Conservation (phyloP, 495 filamentous ascomycete species). For the Clohesyomyces aquaticus region DNA sequence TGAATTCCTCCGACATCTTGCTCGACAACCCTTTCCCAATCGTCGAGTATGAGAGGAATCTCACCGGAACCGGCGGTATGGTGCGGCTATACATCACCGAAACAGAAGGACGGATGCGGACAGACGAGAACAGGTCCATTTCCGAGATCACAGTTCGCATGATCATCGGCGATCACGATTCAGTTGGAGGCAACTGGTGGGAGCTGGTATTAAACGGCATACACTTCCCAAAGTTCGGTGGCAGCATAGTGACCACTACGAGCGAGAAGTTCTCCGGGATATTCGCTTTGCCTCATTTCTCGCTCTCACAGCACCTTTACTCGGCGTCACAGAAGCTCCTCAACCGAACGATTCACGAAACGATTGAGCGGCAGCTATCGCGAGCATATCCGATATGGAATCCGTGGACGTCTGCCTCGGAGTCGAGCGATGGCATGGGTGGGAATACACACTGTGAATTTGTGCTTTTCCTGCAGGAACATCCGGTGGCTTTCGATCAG, state of each 20-base stretch:
- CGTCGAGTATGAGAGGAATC: constrained; percentile 41
- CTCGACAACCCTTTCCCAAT: constrained; percentile 38
- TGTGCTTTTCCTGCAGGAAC: constrained; percentile 83
- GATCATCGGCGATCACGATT: constrained; percentile 70
- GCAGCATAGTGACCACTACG: constrained; percentile 79
- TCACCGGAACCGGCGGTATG: constrained; percentile 34
- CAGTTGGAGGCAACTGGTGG: constrained; percentile 66
- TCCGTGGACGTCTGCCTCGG: constrained; percentile 65
- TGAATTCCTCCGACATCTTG: constrained; percentile 59
- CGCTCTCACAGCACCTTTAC: constrained; percentile 67
- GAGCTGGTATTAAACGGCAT: constrained; percentile 77
- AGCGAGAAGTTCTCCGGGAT: constrained; percentile 88
- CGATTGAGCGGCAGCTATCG: constrained; percentile 65
- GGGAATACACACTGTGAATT: constrained; percentile 82
- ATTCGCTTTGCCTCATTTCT: constrained; percentile 83
- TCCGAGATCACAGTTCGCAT: constrained; percentile 64
- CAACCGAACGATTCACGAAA: constrained; percentile 68
- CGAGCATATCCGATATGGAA: constrained; percentile 49
- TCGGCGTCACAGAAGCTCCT: constrained; percentile 67
- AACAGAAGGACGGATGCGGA: constrained; percentile 11
- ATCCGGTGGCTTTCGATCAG: constrained; percentile 54
- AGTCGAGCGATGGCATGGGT: constrained; percentile 60
- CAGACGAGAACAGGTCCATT: constrained; percentile 31
- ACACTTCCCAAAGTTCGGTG: constrained; percentile 76
- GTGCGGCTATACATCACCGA: constrained; percentile 37